Conservation (phyloP, 1,284 basidiomycete species). For the Ganoderma resinaceum region DNA sequence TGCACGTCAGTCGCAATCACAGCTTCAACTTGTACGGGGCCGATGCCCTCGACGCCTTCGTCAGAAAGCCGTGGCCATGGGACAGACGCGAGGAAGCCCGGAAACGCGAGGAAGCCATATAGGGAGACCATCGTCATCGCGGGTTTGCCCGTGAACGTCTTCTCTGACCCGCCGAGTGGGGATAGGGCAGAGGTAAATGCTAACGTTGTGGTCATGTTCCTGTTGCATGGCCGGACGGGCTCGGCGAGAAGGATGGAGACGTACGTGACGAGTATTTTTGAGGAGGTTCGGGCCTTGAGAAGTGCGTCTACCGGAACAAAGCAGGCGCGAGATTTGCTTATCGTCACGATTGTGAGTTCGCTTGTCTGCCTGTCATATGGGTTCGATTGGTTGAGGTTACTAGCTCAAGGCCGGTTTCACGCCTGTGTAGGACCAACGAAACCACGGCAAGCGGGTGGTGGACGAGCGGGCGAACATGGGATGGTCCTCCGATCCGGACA, state of each 20-base stretch:
- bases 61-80: not conserved
- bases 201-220: conserved; percentile 56
- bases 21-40: not conserved
- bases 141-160: conserved; percentile 54
- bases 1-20: not conserved
- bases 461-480: conserved; percentile 60
- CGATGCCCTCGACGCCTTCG: not conserved
- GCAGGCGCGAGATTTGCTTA: conserved; percentile 49
- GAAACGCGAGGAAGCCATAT: not conserved
- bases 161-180: conserved; percentile 37
- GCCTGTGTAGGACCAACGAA: conserved; percentile 79
- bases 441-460: conserved; percentile 71
- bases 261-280: conserved; percentile 39
- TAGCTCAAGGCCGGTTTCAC: not conserved
- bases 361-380: not conserved
- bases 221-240: conserved; percentile 64
- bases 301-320: not conserved
- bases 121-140: conserved; percentile 44
- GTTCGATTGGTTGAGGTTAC: no score
- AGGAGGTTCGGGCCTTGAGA: conserved; percentile 22
- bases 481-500: conserved; percentile 55
- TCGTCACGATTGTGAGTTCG: conserved; percentile 63
- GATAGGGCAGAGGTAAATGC: conserved; percentile 35
- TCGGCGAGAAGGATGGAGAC: conserved; percentile 40
- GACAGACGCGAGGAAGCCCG: not conserved